Evolutionary conservation across 768 basidiomycete species (phyloP).

Genomic region (Galerina marginata): DNA sequence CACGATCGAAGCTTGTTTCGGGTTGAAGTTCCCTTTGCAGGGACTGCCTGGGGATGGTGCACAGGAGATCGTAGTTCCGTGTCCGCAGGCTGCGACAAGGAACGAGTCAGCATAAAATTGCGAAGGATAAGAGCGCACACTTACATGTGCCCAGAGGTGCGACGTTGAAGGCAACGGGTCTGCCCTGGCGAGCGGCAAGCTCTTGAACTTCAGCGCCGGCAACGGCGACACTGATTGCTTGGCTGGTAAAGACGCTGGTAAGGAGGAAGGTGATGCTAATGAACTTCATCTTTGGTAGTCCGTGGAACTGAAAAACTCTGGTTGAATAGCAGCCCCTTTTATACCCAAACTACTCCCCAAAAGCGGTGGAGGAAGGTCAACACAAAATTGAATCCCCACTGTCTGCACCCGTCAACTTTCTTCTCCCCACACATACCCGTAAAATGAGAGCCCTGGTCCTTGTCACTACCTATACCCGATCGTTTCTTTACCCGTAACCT

Average conservation of each 20-base stretch:
- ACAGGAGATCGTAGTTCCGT: neutral
- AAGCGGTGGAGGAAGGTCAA: too few species aligned
- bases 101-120: neutral
- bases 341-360: neutral
- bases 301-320: neutral
- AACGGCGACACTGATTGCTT: neutral
- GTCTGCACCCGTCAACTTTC: too few species aligned
- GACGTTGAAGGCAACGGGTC: constrained; percentile 5
- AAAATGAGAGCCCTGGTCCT: too few species aligned
- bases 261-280: neutral
- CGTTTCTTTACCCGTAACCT: too few species aligned
- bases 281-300: constrained; percentile 1
- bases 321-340: neutral
- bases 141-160: neutral
- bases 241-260: neutral
- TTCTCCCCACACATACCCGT: too few species aligned
- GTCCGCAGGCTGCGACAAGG: neutral
- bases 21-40: constrained; percentile 3
- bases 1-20: neutral
- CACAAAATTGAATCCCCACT: too few species aligned
- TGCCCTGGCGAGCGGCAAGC: neutral
- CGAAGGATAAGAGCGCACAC: neutral
- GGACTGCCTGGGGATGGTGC: neutral
- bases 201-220: neutral
- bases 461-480: too few species aligned